Conservation (phyloP, 352 stramenopile species). For the Phytophthora quininea region DNA sequence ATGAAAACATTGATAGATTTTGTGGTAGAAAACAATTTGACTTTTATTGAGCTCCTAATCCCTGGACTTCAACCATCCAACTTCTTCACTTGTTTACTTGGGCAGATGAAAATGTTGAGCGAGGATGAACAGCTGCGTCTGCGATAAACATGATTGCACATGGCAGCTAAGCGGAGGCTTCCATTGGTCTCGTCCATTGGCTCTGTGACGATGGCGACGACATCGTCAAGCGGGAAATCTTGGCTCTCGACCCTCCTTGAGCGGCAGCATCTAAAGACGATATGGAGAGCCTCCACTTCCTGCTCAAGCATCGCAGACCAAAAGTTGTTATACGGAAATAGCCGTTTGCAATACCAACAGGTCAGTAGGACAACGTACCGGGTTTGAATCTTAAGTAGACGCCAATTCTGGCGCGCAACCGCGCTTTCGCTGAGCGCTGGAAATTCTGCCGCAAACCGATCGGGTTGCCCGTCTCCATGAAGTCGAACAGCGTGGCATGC, state of each 20-base stretch:
- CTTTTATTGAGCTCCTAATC: too few species aligned
- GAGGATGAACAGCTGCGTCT: neutral
- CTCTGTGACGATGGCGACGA: neutral
- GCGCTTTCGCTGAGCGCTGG: conserved; percentile 8
- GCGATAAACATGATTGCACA: neutral
- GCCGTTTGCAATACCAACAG: neutral
- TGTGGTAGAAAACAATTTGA: too few species aligned
- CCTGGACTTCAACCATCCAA: too few species aligned
- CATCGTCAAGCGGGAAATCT: neutral
- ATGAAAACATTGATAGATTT: too few species aligned
- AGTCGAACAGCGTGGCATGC: neutral
- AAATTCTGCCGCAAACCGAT: conserved; percentile 17
- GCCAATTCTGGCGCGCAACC: conserved; percentile 1
- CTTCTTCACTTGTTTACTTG: too few species aligned
- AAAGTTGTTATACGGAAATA: neutral
- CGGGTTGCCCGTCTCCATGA: conserved; percentile 7
- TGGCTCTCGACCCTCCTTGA: neutral
- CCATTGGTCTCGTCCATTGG: neutral
- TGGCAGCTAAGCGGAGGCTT: neutral
- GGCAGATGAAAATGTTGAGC: too few species aligned
- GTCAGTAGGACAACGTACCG: neutral
- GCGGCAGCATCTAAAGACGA: neutral
- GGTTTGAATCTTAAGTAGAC: neutral
- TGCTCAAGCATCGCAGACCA: neutral
- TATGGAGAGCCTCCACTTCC: neutral